Conservation (phyloP, 768 basidiomycete genomes). For the Lactifluus pinguis region DNA sequence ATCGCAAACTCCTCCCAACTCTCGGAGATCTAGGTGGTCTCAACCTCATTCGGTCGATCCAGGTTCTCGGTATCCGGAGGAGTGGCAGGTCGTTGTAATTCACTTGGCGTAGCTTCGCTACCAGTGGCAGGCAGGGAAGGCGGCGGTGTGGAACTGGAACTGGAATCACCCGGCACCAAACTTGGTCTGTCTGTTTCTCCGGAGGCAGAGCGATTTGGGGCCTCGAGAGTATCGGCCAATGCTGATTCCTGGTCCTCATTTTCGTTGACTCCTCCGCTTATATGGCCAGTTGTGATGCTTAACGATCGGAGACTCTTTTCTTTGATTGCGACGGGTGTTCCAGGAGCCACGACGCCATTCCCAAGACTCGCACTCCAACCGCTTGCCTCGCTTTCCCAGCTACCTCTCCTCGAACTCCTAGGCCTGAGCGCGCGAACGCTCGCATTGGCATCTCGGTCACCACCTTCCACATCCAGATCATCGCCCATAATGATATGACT, state of each 20-base stretch:
- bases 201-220: background rate
- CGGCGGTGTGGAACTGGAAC: background rate
- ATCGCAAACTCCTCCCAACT: background rate
- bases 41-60: background rate
- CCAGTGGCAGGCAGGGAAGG: background rate
- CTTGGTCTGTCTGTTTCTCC: background rate
- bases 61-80: background rate
- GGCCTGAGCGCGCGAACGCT: constrained; percentile 86
- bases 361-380: constrained; percentile 76
- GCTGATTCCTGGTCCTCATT: constrained; percentile 24
- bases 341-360: constrained; percentile 28
- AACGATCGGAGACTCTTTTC: constrained; percentile 12
- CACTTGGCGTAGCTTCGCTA: background rate
- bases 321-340: background rate
- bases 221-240: background rate
- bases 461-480: constrained; percentile 23
- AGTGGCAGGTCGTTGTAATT: background rate
- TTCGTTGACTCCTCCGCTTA: constrained; percentile 35
- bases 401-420: constrained; percentile 75
- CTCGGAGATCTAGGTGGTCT: background rate
- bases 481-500: constrained; percentile 59
- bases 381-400: constrained; percentile 87
- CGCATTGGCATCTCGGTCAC: constrained; percentile 64
- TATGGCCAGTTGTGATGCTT: constrained; percentile 22
- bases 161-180: background rate